Base-by-base conservation (phyloP, 306 rosid genomes). In the Casuarina cunninghamiana region DNA sequence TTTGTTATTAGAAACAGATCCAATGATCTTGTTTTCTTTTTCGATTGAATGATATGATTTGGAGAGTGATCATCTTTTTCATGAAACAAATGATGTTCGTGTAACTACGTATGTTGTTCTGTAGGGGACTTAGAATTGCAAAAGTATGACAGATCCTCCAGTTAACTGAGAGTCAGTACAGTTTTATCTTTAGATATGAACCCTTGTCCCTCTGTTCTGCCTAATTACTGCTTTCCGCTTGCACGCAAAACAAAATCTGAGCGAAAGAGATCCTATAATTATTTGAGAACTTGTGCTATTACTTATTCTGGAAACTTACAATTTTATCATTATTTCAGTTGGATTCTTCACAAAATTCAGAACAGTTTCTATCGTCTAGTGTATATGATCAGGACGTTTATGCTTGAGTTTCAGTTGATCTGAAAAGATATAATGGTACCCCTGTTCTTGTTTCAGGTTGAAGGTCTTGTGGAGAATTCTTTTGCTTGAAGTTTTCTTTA, bases 201-300 rank as follows among this genome's bases (percentile, higher is more conserved):
- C 32, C 1, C 39, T 39, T 63, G 69, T 38, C 46, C 7, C 1
- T 38, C 16, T 63, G 21, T 63, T 63, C 12, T 16, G 44, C 16
- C 16, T 26, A 10, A 69, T 53, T 73, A 51, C 50, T 37, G 42
- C 69, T 37, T 44, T 38, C 37, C 21, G 76, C 73, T 62, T 49
- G 66, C 54, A 73, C 69, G 69, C 10, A 41, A 76, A 48, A 46
- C 51, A 80, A 21, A 66, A 57, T 82, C 43, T 58, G 55, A 69
- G 65, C 43, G 72, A 38, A 74, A 65, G 42, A 78, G 21, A 81
- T 44, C 53, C 38, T 53, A 26, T 26, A 26, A 26, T 26, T 26
- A 26, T 61, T 37, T 44, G 41, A 54, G 69, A 48, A 49, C 21
- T 68, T 35, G 19, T 10, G 51, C 51, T 60, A 44, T 62, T 42